A percentile compares a stretch with the other conserved stretches of the same genome.
These are phyloP conservation scores for Lodderomyces elongisporus DNA, from an alignment of 1,139 yeast genomes.

Conservation along the genomic window DNA sequence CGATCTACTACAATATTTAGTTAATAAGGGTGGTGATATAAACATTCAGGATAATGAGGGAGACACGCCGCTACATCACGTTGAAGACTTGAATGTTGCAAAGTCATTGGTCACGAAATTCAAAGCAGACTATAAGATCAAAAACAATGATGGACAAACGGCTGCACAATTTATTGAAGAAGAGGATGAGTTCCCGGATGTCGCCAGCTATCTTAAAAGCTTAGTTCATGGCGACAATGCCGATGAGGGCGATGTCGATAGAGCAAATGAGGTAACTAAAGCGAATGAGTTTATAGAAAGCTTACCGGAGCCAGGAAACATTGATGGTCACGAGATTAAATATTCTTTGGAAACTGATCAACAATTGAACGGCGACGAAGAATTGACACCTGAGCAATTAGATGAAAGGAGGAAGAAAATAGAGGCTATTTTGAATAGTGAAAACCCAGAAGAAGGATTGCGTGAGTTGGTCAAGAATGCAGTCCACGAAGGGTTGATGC, in stretches of 20 bases:
- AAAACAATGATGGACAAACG: slow-evolving; percentile 71
- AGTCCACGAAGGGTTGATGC: slow-evolving; percentile 48
- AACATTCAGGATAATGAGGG: slow-evolving; percentile 85
- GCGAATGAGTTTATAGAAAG: slow-evolving; percentile 17
- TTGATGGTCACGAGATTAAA: slow-evolving; percentile 53
- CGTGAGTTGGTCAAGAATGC: slow-evolving; percentile 63
- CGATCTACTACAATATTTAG: slow-evolving; percentile 57
- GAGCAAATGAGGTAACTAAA: slow-evolving; percentile 9
- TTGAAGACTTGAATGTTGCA: slow-evolving; percentile 67
- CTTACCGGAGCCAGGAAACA: slow-evolving; percentile 38
- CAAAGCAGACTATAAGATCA: slow-evolving; percentile 58
- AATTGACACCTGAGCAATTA: slow-evolving; percentile 21
- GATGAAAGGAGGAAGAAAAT: slow-evolving; percentile 59
- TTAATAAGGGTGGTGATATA: slow-evolving; percentile 67
- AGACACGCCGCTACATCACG: slow-evolving; percentile 92
- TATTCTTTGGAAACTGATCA: slow-evolving; percentile 50
- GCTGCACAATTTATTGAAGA: slow-evolving; percentile 68
- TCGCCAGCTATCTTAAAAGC: slow-evolving; percentile 56
- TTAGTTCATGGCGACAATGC: slow-evolving; percentile 35
- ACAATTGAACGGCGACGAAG: slow-evolving; percentile 31
- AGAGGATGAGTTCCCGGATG: slow-evolving; percentile 80
- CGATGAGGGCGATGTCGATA: slow-evolving; percentile 1
- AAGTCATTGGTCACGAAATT: slow-evolving; percentile 58
- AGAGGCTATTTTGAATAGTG: slow-evolving; percentile 69
- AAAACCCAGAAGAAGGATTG: slow-evolving; percentile 73